These are phyloP conservation scores for Henningerozyma blattae DNA, from an alignment of 805 yeast species.

Conservation along the genomic window DNA sequence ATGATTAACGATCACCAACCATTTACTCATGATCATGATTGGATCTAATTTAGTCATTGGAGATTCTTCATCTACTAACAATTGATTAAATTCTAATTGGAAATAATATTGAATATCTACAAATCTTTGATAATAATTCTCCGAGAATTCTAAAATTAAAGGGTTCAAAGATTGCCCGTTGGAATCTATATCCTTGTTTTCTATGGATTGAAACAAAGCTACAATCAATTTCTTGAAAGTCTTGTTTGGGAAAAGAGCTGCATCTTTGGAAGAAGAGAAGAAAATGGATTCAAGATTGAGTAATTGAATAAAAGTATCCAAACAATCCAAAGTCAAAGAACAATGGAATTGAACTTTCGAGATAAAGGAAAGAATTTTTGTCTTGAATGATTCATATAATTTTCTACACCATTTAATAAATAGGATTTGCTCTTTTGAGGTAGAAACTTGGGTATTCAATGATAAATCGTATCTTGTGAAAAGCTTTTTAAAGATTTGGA, in stretches of 20 bases:
- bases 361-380: constrained; percentile 31
- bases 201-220: constrained; percentile 24
- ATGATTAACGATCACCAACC: constrained; percentile 28
- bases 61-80: constrained; percentile 17
- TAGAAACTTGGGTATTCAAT: constrained; percentile 14
- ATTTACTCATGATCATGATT: constrained; percentile 23
- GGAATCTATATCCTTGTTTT: constrained; percentile 27
- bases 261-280: constrained; percentile 37
- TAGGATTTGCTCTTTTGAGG: constrained; percentile 6
- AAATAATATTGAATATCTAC: constrained; percentile 77
- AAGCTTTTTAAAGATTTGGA: constrained; percentile 23
- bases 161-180: constrained; percentile 33
- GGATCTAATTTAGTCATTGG: constrained; percentile 3
- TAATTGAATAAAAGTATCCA: constrained; percentile 44
- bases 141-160: constrained; percentile 42
- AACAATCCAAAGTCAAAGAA: constrained; percentile 40
- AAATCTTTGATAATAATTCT: constrained; percentile 39
- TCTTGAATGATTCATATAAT: constrained; percentile 44
- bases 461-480: constrained; percentile 22
- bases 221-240: constrained; percentile 33
- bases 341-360: constrained; percentile 28
- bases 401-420: constrained; percentile 55
- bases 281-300: constrained; percentile 42
- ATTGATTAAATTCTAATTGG: constrained; percentile 35
- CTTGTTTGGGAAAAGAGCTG: constrained; percentile 52